A percentile compares a stretch with the other conserved stretches of the same genome.
Evolutionary conservation across 192 early-diverging fungal species (phyloP).

Genomic region (Coemansia sp.): DNA sequence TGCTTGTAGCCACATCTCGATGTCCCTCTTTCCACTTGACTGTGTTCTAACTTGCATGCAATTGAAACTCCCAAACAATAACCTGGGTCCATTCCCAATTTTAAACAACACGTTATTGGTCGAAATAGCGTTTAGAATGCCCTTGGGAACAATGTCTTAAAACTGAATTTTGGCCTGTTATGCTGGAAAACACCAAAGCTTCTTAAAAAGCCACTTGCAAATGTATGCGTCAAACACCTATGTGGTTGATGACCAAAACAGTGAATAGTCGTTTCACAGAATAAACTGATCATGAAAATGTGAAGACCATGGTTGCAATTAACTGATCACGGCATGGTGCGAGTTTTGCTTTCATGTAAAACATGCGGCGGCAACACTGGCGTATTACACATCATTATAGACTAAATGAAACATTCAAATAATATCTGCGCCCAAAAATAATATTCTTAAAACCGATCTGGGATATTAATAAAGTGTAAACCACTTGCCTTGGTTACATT

Average conservation of each 20-base stretch:
- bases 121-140: neutral
- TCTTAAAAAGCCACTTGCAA: neutral
- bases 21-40: neutral
- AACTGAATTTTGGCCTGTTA: neutral
- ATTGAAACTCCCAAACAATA: neutral
- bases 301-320: neutral
- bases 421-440: neutral
- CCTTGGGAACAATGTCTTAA: neutral
- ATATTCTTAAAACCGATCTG: neutral
- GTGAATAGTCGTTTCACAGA: neutral
- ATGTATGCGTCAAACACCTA: neutral
- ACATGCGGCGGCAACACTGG: too few relatives aligned
- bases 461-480: neutral
- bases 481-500: neutral
- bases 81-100: neutral
- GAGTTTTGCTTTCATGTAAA: neutral
- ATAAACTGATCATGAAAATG: neutral
- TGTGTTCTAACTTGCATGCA: neutral
- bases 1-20: neutral
- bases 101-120: neutral
- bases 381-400: too few relatives aligned
- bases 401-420: neutral
- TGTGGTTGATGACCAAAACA: neutral
- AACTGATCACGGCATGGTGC: neutral
- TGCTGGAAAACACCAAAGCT: neutral